phyloP scores from a whole-genome alignment of 371 early-diverging fungal genomes.

The Syncephalastrum sp. region DNA sequence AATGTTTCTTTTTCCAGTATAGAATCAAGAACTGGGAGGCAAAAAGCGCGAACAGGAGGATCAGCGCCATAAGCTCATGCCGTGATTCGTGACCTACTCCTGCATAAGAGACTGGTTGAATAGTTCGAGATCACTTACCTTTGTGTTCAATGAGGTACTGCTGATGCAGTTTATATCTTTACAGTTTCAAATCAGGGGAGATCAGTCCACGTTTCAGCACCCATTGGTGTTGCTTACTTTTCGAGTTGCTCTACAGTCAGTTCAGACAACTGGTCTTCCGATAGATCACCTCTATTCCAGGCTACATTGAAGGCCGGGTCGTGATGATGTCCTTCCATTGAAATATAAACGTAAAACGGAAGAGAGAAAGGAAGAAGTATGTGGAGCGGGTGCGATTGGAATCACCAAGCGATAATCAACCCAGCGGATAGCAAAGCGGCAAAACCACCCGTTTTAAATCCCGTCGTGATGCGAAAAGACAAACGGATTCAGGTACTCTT shows the following conservation, averaged over 20 bases:
- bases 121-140: conserved; percentile 19
- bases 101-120: background rate
- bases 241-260: conserved; percentile 34
- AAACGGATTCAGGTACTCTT: too few relatives aligned
- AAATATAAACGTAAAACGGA: background rate
- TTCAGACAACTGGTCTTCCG: conserved; percentile 30
- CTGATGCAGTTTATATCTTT: conserved; percentile 36
- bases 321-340: conserved; percentile 21
- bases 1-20: conserved; percentile 78
- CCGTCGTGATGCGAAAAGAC: too few relatives aligned
- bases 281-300: conserved; percentile 32
- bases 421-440: too few relatives aligned
- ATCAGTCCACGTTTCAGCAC: background rate
- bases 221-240: conserved; percentile 22
- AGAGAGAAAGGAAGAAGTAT: conserved; percentile 1
- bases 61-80: conserved; percentile 78
- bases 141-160: conserved; percentile 40
- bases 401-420: too few relatives aligned
- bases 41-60: conserved; percentile 69
- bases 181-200: background rate
- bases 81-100: conserved; percentile 61
- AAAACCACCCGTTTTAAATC: too few relatives aligned
- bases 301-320: conserved; percentile 28
- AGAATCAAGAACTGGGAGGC: conserved; percentile 74
- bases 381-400: background rate